Evolutionary conservation across 805 yeast species (phyloP), one percentile per base, ranked within the genome.

Genomic region (Yarrowia hollandica): DNA sequence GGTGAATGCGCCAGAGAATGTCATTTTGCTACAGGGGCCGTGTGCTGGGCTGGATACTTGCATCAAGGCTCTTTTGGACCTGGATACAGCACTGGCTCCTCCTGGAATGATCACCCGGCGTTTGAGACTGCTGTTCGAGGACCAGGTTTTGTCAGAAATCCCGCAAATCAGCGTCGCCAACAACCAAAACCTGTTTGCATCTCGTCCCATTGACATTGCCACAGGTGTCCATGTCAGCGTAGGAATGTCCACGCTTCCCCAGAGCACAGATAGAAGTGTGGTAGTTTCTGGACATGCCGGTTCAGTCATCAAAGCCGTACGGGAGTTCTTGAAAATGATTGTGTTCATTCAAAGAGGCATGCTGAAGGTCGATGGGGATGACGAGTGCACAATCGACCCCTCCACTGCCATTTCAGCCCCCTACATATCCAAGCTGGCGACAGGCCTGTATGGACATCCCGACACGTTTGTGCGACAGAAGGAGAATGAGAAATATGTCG

Each of bases 371-470:
- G 33, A 28, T 10, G 52, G 52, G 11, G 26, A 30, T 14, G 21
- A 19, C 15, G 12, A 25, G 23, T 42, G 18, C 25, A 34, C 26
- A 16, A 39, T 39, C 14, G 46, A 39, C 46, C 25, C 46, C 5
- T 10, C 30, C 10, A 15, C 14, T 2, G 14, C 26, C 18, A 25
- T 57, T 21, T 16, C 61, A 0, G 60, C 59, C 8, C 55, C 37
- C 2, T 64, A 60, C 48, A 28, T 22, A 2, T 65, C 67, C 11
- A n/a, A 26, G 18, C 33, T 62, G 6, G 56, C 63, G 3, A 54
- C 60, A 0, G 67, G 67, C 1, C 54, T 60, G 7, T 60, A 63
- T 23, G 67, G 67, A 4, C 64, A 62, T 26, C 66, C 67, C 6
- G 64, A 59, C 21, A 60, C 63, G 18, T 64, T 65, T 52, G 59